Percentiles rank a stretch among this genome's conserved stretches.
These are phyloP conservation scores for Ophiostoma sp. DNA, from an alignment of 2,329 filamentous ascomycete genomes.

Conservation along the genomic window DNA sequence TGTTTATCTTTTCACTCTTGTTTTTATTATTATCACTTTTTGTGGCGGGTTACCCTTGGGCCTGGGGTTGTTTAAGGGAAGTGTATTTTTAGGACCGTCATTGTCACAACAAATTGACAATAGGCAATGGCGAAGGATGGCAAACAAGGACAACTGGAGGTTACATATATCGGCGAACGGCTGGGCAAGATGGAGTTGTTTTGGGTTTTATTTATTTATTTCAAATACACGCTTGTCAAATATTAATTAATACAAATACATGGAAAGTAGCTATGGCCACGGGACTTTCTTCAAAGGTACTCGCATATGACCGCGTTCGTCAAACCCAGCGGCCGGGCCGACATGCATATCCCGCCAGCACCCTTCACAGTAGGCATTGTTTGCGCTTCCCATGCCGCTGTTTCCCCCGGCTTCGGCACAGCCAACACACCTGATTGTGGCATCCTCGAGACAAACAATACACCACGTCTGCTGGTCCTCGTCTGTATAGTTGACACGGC, in stretches of 20 bases:
- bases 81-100: background rate
- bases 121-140: background rate
- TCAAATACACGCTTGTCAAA: constrained; percentile 9
- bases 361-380: constrained; percentile 60
- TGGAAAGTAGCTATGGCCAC: background rate
- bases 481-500: constrained; percentile 52
- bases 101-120: constrained; percentile 6
- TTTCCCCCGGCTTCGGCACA: constrained; percentile 56
- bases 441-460: constrained; percentile 75
- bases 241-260: background rate
- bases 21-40: constrained; percentile 12
- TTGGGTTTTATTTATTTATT: background rate
- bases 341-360: constrained; percentile 81
- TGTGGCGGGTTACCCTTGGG: background rate
- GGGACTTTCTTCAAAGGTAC: constrained; percentile 39
- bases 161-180: constrained; percentile 14
- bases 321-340: constrained; percentile 61
- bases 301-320: constrained; percentile 65
- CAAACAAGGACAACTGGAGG: background rate
- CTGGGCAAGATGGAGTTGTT: background rate
- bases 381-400: background rate
- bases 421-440: constrained; percentile 64
- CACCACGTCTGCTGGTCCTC: constrained; percentile 75
- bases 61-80: background rate
- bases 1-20: background rate